Percentiles rank a stretch among this genome's conserved stretches.
These are phyloP conservation scores for Fragaria iinumae DNA, from an alignment of 306 rosid genomes.

Conservation along the genomic window DNA sequence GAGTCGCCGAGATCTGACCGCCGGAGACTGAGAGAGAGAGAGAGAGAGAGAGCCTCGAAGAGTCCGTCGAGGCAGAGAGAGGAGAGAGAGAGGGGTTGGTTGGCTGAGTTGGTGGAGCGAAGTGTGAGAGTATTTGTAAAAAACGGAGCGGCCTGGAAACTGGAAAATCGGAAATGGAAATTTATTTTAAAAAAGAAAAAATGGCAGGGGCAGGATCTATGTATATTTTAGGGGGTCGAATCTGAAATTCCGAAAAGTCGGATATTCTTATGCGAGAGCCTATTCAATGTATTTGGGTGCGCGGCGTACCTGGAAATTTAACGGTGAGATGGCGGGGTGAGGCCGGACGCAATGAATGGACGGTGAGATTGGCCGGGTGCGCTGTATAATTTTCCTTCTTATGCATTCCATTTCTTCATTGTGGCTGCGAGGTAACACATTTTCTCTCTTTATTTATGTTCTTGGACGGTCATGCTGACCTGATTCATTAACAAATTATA, in stretches of 20 bases:
- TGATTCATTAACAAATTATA: background rate
- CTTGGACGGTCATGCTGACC: background rate
- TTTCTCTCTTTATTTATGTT: background rate
- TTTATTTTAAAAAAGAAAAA: background rate
- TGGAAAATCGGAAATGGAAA: background rate
- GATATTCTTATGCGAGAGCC: constrained; percentile 31
- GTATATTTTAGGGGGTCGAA: background rate
- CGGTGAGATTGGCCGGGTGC: no score
- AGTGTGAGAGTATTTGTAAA: background rate
- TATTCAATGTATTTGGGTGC: no score
- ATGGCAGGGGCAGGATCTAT: background rate
- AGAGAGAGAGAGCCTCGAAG: constrained; percentile 26
- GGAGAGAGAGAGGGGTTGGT: constrained; percentile 22
- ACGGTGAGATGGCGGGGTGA: no score
- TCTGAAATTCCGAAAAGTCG: constrained; percentile 1
- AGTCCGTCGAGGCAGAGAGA: constrained; percentile 37
- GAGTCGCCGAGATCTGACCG: constrained; percentile 22
- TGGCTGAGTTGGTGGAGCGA: background rate
- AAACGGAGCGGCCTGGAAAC: background rate
- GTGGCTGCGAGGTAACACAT: no score
- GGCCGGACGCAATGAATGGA: no score
- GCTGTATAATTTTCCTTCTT: no score
- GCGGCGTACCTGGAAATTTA: no score
- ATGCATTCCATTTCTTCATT: background rate
- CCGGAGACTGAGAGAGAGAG: background rate